Conservation (phyloP, 1,139 yeast genomes). For the Scheffersomyces stambukii region DNA sequence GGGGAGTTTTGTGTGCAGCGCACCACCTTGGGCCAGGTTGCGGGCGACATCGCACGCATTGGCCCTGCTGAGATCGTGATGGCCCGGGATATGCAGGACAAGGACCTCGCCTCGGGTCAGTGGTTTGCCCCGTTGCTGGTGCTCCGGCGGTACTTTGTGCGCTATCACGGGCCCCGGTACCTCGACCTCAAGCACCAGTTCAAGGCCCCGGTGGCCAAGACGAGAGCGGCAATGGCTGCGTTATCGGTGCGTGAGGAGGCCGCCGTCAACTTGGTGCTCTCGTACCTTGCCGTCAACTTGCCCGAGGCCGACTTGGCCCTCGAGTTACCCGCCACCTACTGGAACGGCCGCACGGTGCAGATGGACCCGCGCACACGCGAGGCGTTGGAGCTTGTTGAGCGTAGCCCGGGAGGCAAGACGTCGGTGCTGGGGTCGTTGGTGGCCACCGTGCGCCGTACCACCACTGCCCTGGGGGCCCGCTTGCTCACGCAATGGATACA, state of each 20-base stretch:
- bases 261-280: constrained; percentile 42
- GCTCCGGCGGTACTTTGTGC: constrained; percentile 55
- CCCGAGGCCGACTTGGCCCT: constrained; percentile 37
- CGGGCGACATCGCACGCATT: constrained; percentile 60
- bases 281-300: constrained; percentile 36
- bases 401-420: constrained; percentile 53
- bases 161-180: constrained; percentile 42
- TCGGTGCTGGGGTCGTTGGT: constrained; percentile 66
- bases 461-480: constrained; percentile 79
- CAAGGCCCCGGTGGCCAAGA: constrained; percentile 47
- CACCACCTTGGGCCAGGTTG: constrained; percentile 50
- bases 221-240: constrained; percentile 53
- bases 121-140: constrained; percentile 63
- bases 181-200: constrained; percentile 31
- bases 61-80: constrained; percentile 64
- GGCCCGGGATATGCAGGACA: constrained; percentile 30
- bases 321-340: constrained; percentile 34
- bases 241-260: constrained; percentile 43
- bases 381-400: constrained; percentile 65
- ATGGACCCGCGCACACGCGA: constrained; percentile 81
- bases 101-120: constrained; percentile 35
- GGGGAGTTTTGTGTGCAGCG: constrained; percentile 73
- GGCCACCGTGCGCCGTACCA: constrained; percentile 64
- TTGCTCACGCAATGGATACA: constrained; percentile 75
- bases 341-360: constrained; percentile 55